phyloP scores from a whole-genome alignment of 2,329 filamentous ascomycete species.

The Iodosphaeria phyllophila region DNA sequence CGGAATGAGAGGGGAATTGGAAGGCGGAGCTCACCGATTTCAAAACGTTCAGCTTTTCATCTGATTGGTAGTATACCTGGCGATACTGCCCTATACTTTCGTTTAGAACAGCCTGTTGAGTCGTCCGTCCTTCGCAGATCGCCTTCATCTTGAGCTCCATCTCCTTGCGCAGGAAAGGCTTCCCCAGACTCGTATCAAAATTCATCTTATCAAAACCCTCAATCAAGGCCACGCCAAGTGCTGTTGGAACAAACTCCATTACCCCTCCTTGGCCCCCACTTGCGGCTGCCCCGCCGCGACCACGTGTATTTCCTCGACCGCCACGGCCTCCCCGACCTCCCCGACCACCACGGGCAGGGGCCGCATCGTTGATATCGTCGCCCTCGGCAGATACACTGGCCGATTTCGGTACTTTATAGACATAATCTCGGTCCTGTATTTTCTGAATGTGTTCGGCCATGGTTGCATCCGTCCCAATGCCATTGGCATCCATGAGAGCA shows the following conservation, averaged over 20 bases:
- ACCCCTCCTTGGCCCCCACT: constrained; percentile 31
- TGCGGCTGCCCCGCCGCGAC: constrained; percentile 17
- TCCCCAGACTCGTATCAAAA: constrained; percentile 79
- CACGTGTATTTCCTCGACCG: constrained; percentile 24
- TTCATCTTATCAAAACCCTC: constrained; percentile 91
- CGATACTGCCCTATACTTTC: constrained; percentile 78
- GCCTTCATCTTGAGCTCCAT: constrained; percentile 96
- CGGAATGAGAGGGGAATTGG: neutral
- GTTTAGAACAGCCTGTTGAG: constrained; percentile 54
- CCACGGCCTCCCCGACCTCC: constrained; percentile 30
- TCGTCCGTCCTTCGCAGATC: constrained; percentile 76
- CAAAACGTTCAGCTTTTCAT: constrained; percentile 51
- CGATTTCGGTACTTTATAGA: constrained; percentile 38
- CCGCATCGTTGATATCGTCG: constrained; percentile 18
- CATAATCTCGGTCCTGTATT: constrained; percentile 81
- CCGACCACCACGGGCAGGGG: constrained; percentile 20
- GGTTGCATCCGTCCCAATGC: constrained; percentile 93
- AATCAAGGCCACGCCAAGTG: constrained; percentile 77
- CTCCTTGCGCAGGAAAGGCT: constrained; percentile 91
- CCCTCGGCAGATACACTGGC: constrained; percentile 16
- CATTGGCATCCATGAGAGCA: constrained; percentile 93
- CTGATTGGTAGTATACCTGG: constrained; percentile 67
- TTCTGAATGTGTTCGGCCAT: constrained; percentile 98
- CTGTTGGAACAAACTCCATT: constrained; percentile 83
- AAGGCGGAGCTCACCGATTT: constrained; percentile 39